Evolutionary conservation across 1,284 basidiomycete species (phyloP), one percentile per base, ranked within the genome.

Genomic region (Blastosporella zonata): DNA sequence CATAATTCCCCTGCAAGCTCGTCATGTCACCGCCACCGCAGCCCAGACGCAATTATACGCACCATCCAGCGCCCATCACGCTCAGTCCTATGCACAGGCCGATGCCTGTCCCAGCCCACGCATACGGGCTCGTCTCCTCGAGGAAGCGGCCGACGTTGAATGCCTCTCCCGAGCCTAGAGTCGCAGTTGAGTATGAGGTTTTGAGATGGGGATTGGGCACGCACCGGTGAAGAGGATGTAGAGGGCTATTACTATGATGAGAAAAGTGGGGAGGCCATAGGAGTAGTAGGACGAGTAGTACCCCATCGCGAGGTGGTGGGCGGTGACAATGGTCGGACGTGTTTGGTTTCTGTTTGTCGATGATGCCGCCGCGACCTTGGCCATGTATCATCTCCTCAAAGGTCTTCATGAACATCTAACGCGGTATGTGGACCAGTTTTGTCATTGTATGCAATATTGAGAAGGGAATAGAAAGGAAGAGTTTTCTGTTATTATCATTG

Each of bases 11-110:
- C 95, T 98, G 59, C 54, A 28, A 25, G 17, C 40, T 15, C 43
- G 25, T 46, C 18, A 15, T 2, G 23, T 15, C 41, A 23, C n/a
- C 13, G 21, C 23, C 40, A 47, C 45, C 12, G 31, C 28, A 47
- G 43, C 40, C 35, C 28, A n/a, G n/a, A n/a, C 34, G 13, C 10
- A 17, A 6, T 10, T 20, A 7, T 18, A 77, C 88, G 56, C 53
- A 96, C 96, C 96, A 98, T 69, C 90, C 96, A 39, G 96, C 96
- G 51, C 96, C 97, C 4, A 94, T 71, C 5, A 97, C 95, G 60
- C 90, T 94, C 39, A 99, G 66, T 2, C 97, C 96, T 53, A 97
- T 93, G 64, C 93, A 97, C 36, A 98, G 75, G 28, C 90, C 94
- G 50, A 98, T 90, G 7, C 96, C 96, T 3, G 85, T 79, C 52